Percentiles rank a stretch among this genome's conserved stretches.
phyloP scores from a whole-genome alignment of 305 asterid genomes.

The Solanum hybrid region DNA sequence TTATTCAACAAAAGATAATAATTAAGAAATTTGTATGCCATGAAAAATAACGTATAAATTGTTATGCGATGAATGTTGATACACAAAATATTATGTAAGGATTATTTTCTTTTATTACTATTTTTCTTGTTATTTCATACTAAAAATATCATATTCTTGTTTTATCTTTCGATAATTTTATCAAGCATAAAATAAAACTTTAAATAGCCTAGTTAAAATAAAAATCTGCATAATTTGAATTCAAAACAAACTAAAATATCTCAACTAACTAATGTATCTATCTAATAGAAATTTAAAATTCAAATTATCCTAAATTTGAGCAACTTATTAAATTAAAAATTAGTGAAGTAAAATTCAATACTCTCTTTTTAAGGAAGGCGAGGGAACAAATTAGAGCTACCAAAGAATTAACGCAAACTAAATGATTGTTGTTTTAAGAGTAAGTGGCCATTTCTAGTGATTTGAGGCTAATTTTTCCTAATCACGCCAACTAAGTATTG shows the following conservation, averaged over 20 bases:
- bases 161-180: not conserved
- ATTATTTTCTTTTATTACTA: not conserved
- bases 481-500: not conserved
- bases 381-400: not conserved
- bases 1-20: not conserved
- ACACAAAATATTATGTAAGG: not conserved
- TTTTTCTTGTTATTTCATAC: not conserved
- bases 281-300: not conserved
- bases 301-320: not conserved
- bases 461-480: not conserved
- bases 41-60: not conserved
- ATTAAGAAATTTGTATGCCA: not conserved
- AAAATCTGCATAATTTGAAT: not conserved
- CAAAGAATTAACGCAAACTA: not conserved
- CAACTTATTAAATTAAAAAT: not conserved
- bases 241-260: not conserved
- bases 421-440: not conserved
- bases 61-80: not conserved
- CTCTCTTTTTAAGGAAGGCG: not conserved
- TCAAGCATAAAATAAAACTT: not conserved
- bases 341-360: not conserved
- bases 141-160: not conserved
- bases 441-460: not conserved
- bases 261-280: not conserved
- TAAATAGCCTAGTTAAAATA: not conserved